Evolutionary conservation across 148 eudicot species (phyloP), one percentile per base, ranked within the genome.

Genomic region (Camellia sinensis): DNA sequence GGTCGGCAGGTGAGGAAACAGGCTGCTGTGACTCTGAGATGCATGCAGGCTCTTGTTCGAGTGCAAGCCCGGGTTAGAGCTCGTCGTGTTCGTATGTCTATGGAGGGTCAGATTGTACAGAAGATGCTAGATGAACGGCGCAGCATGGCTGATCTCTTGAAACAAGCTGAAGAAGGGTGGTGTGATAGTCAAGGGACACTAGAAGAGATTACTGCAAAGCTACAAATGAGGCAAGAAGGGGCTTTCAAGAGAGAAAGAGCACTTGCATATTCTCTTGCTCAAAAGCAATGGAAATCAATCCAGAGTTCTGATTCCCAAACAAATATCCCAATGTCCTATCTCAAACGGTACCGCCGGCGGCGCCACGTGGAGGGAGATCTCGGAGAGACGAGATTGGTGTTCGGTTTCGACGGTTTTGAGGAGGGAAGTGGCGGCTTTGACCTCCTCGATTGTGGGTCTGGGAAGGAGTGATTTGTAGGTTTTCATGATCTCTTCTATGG

Each of bases 141-240:
- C 56, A 80, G 80, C 61, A 77, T 89, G 77, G 89, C 87, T 72
- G 94, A 92, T 21, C 83, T 86, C 57, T 80, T 93, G 83, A 96
- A 87, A 84, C 85, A 92, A 77, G 98, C 99, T 66, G 99, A 96
- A 98, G 99, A 94, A 75, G 97, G 98, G 53, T 96, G 99, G 98
- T 94, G 98, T 88, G 98, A 92, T 74, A 94, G 98, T 75, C 90
- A 88, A 84, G 85, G 95, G 53, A 96, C 99, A 65, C 79, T 96
- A 29, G 86, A 96, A 50, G 91, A 94, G 80, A 83, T 96, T 62
- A 91, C 87, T 82, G 78, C 94, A 76, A 96, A 94, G 90, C 85
- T 96, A 78, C 98, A 96, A 79, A 52, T 92, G 89, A 91, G 97
- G 83, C 97, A 94, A 86, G 98, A 91, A 84, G 99, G 99, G 62